Conservation (phyloP, 257 asterid species). For the Plantago major region DNA sequence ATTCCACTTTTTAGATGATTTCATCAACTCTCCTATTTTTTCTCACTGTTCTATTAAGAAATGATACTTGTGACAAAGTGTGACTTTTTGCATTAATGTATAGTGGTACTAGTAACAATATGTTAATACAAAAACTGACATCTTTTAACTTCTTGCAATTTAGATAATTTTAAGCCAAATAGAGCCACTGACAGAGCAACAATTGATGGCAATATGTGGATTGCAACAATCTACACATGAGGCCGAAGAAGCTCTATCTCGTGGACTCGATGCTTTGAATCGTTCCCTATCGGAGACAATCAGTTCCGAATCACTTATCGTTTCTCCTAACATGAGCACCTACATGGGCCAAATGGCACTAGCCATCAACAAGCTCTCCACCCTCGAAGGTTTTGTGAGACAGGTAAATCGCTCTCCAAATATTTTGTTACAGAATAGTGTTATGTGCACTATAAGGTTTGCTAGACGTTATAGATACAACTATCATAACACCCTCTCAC, state of each 20-base stretch:
- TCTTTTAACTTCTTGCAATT: neutral
- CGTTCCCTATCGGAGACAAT: conserved; percentile 55
- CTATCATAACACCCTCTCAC: too few relatives aligned
- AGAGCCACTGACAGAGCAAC: conserved; percentile 72
- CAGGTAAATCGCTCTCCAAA: conserved; percentile 38
- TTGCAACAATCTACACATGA: conserved; percentile 67
- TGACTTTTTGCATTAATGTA: too few relatives aligned
- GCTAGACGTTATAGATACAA: too few relatives aligned
- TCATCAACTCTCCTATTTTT: too few relatives aligned
- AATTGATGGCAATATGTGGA: conserved; percentile 55
- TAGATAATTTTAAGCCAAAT: conserved; percentile 58
- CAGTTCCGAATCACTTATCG: conserved; percentile 60
- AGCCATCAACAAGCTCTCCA: conserved; percentile 74
- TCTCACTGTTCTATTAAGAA: too few relatives aligned
- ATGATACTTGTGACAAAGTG: too few relatives aligned
- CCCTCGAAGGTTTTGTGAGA: conserved; percentile 69
- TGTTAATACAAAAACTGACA: too few relatives aligned
- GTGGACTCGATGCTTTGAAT: conserved; percentile 61
- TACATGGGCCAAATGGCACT: conserved; percentile 74
- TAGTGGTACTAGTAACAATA: too few relatives aligned
- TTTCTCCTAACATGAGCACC: conserved; percentile 49
- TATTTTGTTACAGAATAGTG: too few relatives aligned
- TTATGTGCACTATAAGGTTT: too few relatives aligned
- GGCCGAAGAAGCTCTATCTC: conserved; percentile 72
- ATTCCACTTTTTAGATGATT: too few relatives aligned